These are phyloP conservation scores for Ascoidea asiatica DNA, from an alignment of 805 yeast species.

Conservation along the genomic window DNA sequence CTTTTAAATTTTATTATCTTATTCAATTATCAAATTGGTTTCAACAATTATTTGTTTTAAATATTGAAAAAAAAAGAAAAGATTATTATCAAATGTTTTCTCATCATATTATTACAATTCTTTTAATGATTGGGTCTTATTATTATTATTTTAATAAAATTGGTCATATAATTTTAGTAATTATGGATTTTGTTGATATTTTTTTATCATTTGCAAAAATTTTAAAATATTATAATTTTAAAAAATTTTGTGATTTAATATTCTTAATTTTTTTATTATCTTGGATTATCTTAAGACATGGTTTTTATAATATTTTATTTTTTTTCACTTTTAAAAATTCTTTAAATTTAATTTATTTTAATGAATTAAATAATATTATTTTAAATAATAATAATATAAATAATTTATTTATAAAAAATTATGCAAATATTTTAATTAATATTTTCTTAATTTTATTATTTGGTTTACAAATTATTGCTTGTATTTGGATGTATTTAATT, in stretches of 20 bases:
- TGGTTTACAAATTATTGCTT: conserved; percentile 50
- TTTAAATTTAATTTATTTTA: conserved; percentile 28
- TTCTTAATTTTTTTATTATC: conserved; percentile 51
- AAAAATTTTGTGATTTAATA: conserved; percentile 47
- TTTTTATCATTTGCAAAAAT: conserved; percentile 61
- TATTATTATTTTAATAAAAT: conserved; percentile 56
- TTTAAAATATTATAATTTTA: conserved; percentile 57
- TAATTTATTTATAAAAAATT: conserved; percentile 30
- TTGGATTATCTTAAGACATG: conserved; percentile 69
- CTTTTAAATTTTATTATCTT: conserved; percentile 58
- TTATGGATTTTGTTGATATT: conserved; percentile 80
- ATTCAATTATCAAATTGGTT: conserved; percentile 67
- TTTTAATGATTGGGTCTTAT: conserved; percentile 59
- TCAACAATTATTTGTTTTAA: conserved; percentile 64
- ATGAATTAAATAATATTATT: conserved; percentile 20
- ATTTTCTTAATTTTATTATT: conserved; percentile 42
- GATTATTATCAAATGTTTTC: conserved; percentile 79
- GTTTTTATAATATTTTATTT: conserved; percentile 52
- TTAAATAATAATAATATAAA: conserved; percentile 8
- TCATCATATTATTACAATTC: conserved; percentile 74
- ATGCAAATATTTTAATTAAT: conserved; percentile 29
- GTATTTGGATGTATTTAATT: conserved; percentile 69
- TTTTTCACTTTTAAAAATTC: conserved; percentile 42
- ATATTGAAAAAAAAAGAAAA: conserved; percentile 68
- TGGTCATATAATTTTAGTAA: conserved; percentile 63